phyloP scores from a whole-genome alignment of 2,329 filamentous ascomycete species.

The Talaromyces sp. region DNA sequence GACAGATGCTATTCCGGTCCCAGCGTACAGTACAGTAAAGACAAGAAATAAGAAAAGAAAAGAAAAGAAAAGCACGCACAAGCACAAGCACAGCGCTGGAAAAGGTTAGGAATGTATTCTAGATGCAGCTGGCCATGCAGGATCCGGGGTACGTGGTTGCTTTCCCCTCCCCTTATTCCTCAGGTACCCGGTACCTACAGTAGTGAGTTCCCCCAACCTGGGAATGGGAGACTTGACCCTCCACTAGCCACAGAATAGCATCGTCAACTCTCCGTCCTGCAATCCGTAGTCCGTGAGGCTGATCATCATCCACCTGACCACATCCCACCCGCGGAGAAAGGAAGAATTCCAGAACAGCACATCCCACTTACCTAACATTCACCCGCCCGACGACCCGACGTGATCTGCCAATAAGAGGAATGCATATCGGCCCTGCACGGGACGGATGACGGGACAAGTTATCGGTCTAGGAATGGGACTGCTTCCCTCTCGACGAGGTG shows the following conservation, averaged over 20 bases:
- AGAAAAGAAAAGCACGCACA: too few species aligned
- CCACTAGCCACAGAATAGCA: background rate
- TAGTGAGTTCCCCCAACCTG: background rate
- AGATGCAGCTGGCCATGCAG: background rate
- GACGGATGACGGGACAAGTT: background rate
- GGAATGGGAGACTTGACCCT: background rate
- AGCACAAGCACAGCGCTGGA: background rate
- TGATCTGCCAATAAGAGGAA: too few species aligned
- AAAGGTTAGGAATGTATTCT: background rate
- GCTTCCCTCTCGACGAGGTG: background rate
- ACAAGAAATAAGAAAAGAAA: too few species aligned
- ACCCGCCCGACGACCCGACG: too few species aligned
- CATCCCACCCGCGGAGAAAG: too few species aligned
- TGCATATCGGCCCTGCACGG: background rate
- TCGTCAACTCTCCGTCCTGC: too few species aligned
- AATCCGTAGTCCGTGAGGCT: too few species aligned
- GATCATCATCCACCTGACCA: too few species aligned
- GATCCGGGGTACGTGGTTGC: background rate
- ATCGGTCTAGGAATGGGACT: background rate
- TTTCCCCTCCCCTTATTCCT: background rate
- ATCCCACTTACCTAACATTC: too few species aligned
- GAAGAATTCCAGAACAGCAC: too few species aligned
- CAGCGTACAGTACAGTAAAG: background rate
- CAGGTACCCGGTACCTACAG: background rate
- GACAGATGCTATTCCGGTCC: background rate